phyloP scores from a whole-genome alignment of 768 basidiomycete species.

The Boletus sensibilis region DNA sequence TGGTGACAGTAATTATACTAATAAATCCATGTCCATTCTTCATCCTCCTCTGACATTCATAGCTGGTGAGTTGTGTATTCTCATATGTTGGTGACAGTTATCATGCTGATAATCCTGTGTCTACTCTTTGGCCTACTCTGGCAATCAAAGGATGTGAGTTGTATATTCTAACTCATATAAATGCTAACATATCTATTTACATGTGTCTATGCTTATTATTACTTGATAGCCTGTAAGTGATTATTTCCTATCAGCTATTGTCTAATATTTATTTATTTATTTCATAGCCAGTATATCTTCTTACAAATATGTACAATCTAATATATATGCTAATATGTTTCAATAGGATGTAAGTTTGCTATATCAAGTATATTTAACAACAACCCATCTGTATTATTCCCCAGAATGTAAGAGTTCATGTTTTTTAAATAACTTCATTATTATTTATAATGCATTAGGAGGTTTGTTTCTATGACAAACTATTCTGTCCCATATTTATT shows the following conservation, averaged over 20 bases:
- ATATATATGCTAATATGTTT: background rate
- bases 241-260: background rate
- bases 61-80: background rate
- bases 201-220: background rate
- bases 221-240: background rate
- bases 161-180: too few relatives aligned
- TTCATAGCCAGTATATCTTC: background rate
- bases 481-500: background rate
- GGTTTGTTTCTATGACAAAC: background rate
- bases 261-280: background rate
- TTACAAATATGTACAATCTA: background rate
- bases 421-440: background rate
- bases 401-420: too few relatives aligned
- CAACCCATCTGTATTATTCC: background rate
- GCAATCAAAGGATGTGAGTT: too few relatives aligned
- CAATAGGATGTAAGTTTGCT: background rate
- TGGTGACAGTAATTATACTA: too few relatives aligned
- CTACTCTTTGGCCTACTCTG: background rate
- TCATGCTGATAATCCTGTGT: background rate
- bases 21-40: too few relatives aligned
- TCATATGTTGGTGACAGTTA: background rate
- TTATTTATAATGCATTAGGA: background rate
- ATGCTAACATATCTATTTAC: too few relatives aligned
- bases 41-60: too few relatives aligned
- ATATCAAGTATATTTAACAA: background rate